These are phyloP conservation scores for Termitomyces sp. DNA, from an alignment of 768 basidiomycete species.

Conservation along the genomic window DNA sequence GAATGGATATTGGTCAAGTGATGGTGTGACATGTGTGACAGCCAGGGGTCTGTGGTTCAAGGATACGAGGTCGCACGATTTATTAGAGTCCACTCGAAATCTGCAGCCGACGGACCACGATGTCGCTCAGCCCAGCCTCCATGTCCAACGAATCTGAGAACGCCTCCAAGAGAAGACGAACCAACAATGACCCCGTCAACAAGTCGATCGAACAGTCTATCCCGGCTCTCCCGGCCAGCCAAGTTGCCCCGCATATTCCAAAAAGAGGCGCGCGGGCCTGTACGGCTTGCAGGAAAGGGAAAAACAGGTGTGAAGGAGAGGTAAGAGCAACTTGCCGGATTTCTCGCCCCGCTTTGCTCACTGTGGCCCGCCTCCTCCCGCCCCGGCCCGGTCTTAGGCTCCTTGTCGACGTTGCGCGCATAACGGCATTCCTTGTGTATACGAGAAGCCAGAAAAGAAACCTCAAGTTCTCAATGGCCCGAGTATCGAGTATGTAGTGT, in stretches of 20 bases:
- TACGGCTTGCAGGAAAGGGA: constrained; percentile 86
- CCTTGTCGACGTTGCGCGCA: constrained; percentile 89
- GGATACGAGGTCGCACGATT: constrained; percentile 11
- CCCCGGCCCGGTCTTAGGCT: constrained; percentile 77
- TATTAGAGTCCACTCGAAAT: constrained; percentile 14
- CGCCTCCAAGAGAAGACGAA: constrained; percentile 57
- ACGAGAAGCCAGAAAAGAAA: constrained; percentile 93
- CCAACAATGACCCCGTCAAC: constrained; percentile 26
- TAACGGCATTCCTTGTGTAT: constrained; percentile 76
- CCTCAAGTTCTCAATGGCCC: constrained; percentile 55
- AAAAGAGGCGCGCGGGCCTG: constrained; percentile 90
- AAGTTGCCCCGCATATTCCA: constrained; percentile 61
- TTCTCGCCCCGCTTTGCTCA: constrained; percentile 47
- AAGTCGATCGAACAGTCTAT: constrained; percentile 32
- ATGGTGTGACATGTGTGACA: constrained; percentile 14
- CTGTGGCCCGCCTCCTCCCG: constrained; percentile 63
- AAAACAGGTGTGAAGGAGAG: constrained; percentile 93
- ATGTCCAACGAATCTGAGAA: constrained; percentile 53
- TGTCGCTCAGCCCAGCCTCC: constrained; percentile 69
- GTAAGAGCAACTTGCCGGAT: constrained; percentile 42
- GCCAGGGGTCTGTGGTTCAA: constrained; percentile 10
- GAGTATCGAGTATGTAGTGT: constrained; percentile 64
- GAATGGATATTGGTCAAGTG: constrained; percentile 13
- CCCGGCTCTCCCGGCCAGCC: constrained; percentile 27
- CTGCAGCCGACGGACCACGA: constrained; percentile 27